Percentiles rank a stretch among this genome's conserved stretches.
These are phyloP conservation scores for Hymenoscyphus salicellus DNA, from an alignment of 2,329 filamentous ascomycete genomes.

Conservation along the genomic window DNA sequence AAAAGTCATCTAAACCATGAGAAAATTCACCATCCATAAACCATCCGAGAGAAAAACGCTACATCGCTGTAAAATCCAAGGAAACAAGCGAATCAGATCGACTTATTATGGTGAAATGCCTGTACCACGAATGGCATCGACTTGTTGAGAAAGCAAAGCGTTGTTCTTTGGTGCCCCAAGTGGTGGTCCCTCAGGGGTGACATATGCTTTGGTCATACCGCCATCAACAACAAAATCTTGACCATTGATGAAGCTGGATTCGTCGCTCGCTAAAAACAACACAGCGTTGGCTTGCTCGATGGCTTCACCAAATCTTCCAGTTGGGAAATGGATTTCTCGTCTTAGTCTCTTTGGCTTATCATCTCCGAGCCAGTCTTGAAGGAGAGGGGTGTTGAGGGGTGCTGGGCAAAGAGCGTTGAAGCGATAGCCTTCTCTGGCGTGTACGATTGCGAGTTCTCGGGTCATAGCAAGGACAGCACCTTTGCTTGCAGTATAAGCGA, in stretches of 20 bases:
- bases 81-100: not conserved
- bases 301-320: constrained; percentile 71
- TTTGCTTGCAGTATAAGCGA: constrained; percentile 75
- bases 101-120: constrained; percentile 12
- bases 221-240: constrained; percentile 93
- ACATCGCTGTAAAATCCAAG: not conserved
- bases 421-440: constrained; percentile 69
- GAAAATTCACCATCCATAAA: no score
- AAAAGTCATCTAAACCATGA: not conserved
- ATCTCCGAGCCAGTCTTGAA: constrained; percentile 75
- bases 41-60: not conserved
- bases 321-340: constrained; percentile 73
- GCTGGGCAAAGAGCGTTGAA: constrained; percentile 75
- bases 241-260: constrained; percentile 72
- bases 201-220: constrained; percentile 91
- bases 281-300: constrained; percentile 75
- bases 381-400: constrained; percentile 69
- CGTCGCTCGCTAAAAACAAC: constrained; percentile 70
- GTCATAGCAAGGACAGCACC: constrained; percentile 73
- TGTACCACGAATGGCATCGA: constrained; percentile 36
- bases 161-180: constrained; percentile 50
- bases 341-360: constrained; percentile 66
- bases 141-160: constrained; percentile 33
- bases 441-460: constrained; percentile 69
- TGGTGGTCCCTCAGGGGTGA: constrained; percentile 61